Evolutionary conservation across 805 yeast genomes (phyloP).

Genomic region (Cyberlindnera xylosilytica): DNA sequence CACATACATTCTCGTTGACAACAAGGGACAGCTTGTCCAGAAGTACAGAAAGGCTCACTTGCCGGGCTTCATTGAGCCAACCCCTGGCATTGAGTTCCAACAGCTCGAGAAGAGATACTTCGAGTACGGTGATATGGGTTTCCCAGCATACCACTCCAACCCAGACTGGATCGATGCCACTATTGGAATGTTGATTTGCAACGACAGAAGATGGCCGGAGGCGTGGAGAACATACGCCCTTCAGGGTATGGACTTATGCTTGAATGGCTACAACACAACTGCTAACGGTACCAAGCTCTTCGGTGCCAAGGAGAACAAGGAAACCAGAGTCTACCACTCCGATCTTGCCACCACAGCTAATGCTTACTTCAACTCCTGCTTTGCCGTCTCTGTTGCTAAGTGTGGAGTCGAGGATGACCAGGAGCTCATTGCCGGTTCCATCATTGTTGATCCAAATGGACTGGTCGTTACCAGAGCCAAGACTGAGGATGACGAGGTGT

Average conservation of each 20-base stretch:
- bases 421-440: constrained; percentile 34
- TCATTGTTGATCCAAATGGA: constrained; percentile 37
- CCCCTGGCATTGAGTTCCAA: constrained; percentile 31
- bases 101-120: constrained; percentile 39
- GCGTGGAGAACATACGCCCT: constrained; percentile 39
- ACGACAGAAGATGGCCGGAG: constrained; percentile 42
- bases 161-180: constrained; percentile 37
- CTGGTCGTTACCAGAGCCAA: constrained; percentile 32
- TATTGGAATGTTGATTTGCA: constrained; percentile 37
- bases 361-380: constrained; percentile 34
- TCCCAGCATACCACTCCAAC: constrained; percentile 32
- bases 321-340: constrained; percentile 32
- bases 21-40: constrained; percentile 29
- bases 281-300: constrained; percentile 33
- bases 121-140: constrained; percentile 36
- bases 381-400: constrained; percentile 34
- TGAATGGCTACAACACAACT: constrained; percentile 37
- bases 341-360: constrained; percentile 33
- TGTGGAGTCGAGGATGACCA: constrained; percentile 37
- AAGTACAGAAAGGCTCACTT: constrained; percentile 38
- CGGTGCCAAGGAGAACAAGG: constrained; percentile 32
- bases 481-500: constrained; percentile 33
- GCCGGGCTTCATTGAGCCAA: constrained; percentile 37
- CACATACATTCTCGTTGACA: constrained; percentile 32
- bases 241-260: constrained; percentile 38